phyloP scores from a whole-genome alignment of 768 basidiomycete species.

The Udeniomyces megalosporus region DNA sequence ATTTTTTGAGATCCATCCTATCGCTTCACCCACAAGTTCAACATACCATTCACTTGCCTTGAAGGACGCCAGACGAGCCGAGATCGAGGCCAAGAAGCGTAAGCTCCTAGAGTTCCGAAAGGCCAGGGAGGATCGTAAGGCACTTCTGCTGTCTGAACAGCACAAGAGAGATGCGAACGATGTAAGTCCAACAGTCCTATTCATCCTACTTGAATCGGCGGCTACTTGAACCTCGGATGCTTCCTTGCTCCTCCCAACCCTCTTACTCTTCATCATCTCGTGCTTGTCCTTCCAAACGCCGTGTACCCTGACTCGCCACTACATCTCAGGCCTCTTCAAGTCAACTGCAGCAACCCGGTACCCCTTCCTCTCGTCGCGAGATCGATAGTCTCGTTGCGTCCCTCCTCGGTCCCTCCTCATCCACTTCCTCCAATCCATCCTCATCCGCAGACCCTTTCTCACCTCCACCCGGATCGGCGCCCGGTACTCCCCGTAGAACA shows the following conservation, averaged over 20 bases:
- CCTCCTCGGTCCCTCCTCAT: slow-evolving; percentile 34
- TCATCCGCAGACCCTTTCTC: background rate
- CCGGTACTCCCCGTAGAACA: background rate
- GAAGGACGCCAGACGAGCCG: slow-evolving; percentile 43
- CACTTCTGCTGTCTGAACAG: slow-evolving; percentile 21
- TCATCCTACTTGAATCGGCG: no score
- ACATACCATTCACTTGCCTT: background rate
- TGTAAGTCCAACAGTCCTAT: background rate
- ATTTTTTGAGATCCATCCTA: background rate
- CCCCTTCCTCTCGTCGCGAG: slow-evolving; percentile 34
- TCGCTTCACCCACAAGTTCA: background rate
- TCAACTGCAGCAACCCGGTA: background rate
- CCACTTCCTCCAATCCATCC: background rate
- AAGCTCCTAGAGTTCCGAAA: slow-evolving; percentile 72
- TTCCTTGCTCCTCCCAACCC: background rate
- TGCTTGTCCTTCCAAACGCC: no score
- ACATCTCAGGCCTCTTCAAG: no score
- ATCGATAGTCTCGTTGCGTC: slow-evolving; percentile 55
- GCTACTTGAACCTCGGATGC: no score
- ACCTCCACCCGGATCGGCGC: background rate
- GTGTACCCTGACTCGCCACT: no score
- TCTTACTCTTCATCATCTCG: background rate
- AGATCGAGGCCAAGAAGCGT: slow-evolving; percentile 77
- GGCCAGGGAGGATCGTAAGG: slow-evolving; percentile 45
- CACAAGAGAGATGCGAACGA: background rate